Conservation (phyloP, 805 yeast species). For the Cyberlindnera maritima region DNA sequence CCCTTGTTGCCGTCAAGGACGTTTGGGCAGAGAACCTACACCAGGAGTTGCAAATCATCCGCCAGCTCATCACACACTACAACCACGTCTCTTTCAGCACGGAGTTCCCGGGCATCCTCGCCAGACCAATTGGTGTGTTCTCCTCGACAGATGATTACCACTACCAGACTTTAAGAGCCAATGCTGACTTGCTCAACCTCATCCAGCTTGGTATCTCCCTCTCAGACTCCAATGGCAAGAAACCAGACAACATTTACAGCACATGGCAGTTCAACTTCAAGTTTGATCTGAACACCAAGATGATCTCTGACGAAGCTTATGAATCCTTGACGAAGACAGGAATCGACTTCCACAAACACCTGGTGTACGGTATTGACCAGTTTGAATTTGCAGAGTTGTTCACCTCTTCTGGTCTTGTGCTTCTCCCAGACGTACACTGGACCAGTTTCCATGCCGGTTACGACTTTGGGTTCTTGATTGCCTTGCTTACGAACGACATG, state of each 20-base stretch:
- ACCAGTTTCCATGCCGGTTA: conserved; percentile 91
- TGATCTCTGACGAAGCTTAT: conserved; percentile 85
- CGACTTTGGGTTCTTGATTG: conserved; percentile 85
- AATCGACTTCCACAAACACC: conserved; percentile 73
- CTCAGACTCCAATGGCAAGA: conserved; percentile 64
- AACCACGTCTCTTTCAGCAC: conserved; percentile 72
- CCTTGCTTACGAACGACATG: conserved; percentile 67
- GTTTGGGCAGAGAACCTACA: conserved; percentile 74
- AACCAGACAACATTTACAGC: conserved; percentile 62
- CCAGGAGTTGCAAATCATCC: conserved; percentile 59
- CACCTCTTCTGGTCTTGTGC: conserved; percentile 80
- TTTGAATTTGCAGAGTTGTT: conserved; percentile 80
- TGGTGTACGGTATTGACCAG: conserved; percentile 72
- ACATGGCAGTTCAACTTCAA: conserved; percentile 98
- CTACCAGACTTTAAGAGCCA: conserved; percentile 90
- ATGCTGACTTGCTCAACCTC: conserved; percentile 81
- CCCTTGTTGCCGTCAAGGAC: conserved; percentile 43
- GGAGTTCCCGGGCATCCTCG: conserved; percentile 94
- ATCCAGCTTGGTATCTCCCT: conserved; percentile 84
- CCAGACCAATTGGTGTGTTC: conserved; percentile 93
- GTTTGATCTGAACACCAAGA: conserved; percentile 72
- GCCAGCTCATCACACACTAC: conserved; percentile 55
- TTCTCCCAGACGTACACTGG: conserved; percentile 73
- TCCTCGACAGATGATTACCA: conserved; percentile 89
- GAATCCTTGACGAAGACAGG: conserved; percentile 81